Evolutionary conservation across 208 protist genomes (phyloP).

Genomic region (Wallacemonas collosoma): DNA sequence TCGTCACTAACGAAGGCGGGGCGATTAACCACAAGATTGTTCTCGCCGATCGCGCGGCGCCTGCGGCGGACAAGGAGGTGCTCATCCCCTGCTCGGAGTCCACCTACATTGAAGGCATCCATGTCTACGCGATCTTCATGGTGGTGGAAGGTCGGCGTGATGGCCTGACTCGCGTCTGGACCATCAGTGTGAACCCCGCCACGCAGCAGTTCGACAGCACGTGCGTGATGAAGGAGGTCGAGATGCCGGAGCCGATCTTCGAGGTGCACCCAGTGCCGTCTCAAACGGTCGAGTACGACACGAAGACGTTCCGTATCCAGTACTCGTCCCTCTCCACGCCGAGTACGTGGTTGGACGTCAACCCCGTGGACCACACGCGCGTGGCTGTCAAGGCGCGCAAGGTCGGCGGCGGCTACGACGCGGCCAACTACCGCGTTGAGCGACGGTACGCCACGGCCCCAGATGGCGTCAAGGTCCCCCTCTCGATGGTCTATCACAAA

Average conservation of each 20-base stretch:
- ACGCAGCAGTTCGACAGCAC: slow-evolving; percentile 27
- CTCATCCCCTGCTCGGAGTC: slow-evolving; percentile 58
- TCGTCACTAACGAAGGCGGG: slow-evolving; percentile 80
- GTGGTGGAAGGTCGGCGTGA: slow-evolving; percentile 66
- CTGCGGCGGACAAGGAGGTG: slow-evolving; percentile 24
- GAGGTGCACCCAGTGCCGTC: slow-evolving; percentile 43
- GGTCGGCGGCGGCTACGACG: slow-evolving; percentile 73
- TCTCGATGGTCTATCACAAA: slow-evolving; percentile 83
- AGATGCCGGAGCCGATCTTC: slow-evolving; percentile 80
- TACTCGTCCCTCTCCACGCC: slow-evolving; percentile 87
- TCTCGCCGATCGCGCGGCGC: slow-evolving; percentile 43
- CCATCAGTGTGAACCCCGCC: slow-evolving; percentile 38
- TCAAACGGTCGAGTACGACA: slow-evolving; percentile 79
- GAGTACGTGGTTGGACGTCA: slow-evolving; percentile 74
- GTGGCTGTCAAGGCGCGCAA: slow-evolving; percentile 62
- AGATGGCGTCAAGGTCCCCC: slow-evolving; percentile 70
- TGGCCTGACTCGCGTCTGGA: slow-evolving; percentile 84
- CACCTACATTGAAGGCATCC: slow-evolving; percentile 52
- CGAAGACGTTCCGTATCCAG: slow-evolving; percentile 61
- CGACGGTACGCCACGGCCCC: slow-evolving; percentile 75
- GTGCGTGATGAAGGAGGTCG: slow-evolving; percentile 43
- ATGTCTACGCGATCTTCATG: slow-evolving; percentile 58
- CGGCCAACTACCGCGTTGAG: slow-evolving; percentile 69
- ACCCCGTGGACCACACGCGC: slow-evolving; percentile 33
- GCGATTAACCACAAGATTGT: slow-evolving; percentile 83